Conservation (phyloP, 164 flowering plant genomes). For the Magnolia changhungtana region DNA sequence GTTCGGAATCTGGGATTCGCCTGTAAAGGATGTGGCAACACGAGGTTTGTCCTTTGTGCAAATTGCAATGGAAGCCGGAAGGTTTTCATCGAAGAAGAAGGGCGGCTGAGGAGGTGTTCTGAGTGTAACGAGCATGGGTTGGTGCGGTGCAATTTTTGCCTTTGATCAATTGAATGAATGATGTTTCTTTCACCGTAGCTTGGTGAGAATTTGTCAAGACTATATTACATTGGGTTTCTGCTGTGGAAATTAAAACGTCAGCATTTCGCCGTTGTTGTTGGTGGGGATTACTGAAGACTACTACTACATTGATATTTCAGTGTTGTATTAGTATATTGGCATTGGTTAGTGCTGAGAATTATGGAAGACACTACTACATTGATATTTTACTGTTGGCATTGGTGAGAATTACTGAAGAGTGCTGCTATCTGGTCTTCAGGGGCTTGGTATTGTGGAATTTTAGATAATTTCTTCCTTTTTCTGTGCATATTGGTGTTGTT, state of each 20-base stretch:
- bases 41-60: constrained; percentile 74
- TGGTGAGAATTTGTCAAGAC: background rate
- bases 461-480: background rate
- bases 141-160: constrained; percentile 72
- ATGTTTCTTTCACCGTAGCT: background rate
- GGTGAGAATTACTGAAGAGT: background rate
- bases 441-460: background rate
- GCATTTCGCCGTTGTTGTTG: background rate
- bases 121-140: constrained; percentile 92
- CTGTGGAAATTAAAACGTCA: background rate
- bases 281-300: too few relatives aligned
- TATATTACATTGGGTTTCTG: background rate
- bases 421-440: background rate
- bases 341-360: too few relatives aligned
- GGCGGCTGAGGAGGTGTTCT: constrained; percentile 45
- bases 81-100: constrained; percentile 65
- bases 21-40: constrained; percentile 85
- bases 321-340: too few relatives aligned
- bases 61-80: constrained; percentile 81
- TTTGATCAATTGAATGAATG: constrained; percentile 28
- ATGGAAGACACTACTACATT: too few relatives aligned
- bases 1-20: constrained; percentile 33
- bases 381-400: too few relatives aligned
- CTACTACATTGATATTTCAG: too few relatives aligned
- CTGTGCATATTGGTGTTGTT: background rate